Evolutionary conservation across 78 protist species (phyloP).

Genomic region (Dictyostelium capitatum): DNA sequence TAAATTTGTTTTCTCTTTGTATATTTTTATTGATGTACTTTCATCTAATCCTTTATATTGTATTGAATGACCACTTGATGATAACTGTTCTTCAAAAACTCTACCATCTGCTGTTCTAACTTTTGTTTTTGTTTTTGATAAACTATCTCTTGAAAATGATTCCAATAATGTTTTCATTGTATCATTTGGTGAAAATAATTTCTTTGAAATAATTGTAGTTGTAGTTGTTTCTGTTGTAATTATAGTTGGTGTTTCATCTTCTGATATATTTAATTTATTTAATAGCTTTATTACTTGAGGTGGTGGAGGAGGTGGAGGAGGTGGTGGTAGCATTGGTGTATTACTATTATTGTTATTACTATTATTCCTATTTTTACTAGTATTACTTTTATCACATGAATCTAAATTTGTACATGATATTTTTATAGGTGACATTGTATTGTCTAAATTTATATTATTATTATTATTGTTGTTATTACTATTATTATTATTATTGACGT

Average conservation of each 20-base stretch:
- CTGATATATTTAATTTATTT: background rate
- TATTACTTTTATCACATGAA: background rate
- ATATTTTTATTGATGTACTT: background rate
- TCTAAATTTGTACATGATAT: background rate
- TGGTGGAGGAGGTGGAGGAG: slow-evolving; percentile 19
- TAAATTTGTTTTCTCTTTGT: slow-evolving; percentile 2
- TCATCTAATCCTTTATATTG: slow-evolving; percentile 59
- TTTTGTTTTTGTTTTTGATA: slow-evolving; percentile 51
- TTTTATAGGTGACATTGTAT: slow-evolving; percentile 6
- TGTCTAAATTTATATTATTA: background rate
- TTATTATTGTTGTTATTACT: background rate
- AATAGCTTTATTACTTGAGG: background rate
- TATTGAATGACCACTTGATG: background rate
- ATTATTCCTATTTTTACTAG: background rate
- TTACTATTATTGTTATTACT: background rate
- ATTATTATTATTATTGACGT: too few species aligned
- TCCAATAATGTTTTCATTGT: background rate
- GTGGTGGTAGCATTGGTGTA: background rate
- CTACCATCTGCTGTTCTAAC: slow-evolving; percentile 78
- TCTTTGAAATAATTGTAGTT: background rate
- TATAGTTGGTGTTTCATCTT: background rate
- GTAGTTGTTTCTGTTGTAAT: background rate
- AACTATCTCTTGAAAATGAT: background rate
- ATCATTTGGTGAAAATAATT: background rate
- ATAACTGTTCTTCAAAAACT: slow-evolving; percentile 46